These are phyloP conservation scores for Ajuga reptans DNA, from an alignment of 305 asterid genomes.

Conservation along the genomic window DNA sequence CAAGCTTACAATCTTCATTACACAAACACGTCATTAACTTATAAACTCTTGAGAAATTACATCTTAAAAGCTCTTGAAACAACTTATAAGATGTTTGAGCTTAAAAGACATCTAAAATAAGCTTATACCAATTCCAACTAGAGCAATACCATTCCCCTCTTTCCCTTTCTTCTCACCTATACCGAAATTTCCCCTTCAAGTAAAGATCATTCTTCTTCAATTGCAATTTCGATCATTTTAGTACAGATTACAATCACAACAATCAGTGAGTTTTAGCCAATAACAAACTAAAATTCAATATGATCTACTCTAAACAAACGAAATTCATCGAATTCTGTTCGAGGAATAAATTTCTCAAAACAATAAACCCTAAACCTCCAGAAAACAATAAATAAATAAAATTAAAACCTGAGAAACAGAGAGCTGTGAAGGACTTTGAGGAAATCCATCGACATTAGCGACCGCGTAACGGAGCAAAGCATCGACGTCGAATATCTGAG, in stretches of 20 bases:
- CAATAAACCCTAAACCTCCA: not conserved
- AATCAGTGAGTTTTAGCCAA: not conserved
- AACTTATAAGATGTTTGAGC: too few relatives aligned
- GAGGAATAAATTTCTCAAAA: not conserved
- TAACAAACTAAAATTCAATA: not conserved
- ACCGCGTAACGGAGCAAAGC: slow-evolving; percentile 53
- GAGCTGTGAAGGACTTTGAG: slow-evolving; percentile 43
- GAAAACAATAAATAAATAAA: not conserved
- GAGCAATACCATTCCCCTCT: too few relatives aligned
- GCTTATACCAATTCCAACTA: not conserved
- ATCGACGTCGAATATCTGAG: slow-evolving; percentile 54
- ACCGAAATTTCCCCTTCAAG: not conserved
- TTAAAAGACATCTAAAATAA: too few relatives aligned
- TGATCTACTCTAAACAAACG: not conserved
- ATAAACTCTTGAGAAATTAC: too few relatives aligned
- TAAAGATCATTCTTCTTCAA: not conserved
- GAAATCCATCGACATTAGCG: slow-evolving; percentile 73
- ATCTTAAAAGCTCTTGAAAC: too few relatives aligned
- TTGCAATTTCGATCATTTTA: not conserved
- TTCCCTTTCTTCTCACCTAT: not conserved
- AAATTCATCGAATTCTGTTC: not conserved
- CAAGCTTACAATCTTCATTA: too few relatives aligned
- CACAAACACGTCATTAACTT: too few relatives aligned
- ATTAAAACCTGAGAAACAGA: slow-evolving; percentile 60
- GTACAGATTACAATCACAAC: not conserved